phyloP scores from a whole-genome alignment of 208 protist genomes.

The Spongospora subterranea region DNA sequence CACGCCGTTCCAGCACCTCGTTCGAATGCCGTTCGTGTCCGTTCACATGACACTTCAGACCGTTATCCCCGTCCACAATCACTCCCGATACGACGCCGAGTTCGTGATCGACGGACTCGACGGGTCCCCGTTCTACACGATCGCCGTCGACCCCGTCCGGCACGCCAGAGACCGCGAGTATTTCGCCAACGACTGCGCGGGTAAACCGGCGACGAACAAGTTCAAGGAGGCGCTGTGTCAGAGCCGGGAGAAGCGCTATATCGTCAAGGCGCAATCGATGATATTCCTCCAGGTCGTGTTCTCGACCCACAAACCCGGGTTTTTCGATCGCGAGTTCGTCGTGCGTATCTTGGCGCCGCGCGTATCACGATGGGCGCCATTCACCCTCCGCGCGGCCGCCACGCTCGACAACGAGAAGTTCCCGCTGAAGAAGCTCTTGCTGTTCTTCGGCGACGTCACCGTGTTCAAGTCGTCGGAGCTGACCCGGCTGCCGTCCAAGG shows the following conservation, averaged over 20 bases:
- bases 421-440: constrained; percentile 35
- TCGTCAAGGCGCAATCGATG: constrained; percentile 31
- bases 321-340: constrained; percentile 42
- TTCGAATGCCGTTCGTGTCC: not conserved
- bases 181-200: not conserved
- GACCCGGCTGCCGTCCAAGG: constrained; percentile 28
- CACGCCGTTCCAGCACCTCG: not conserved
- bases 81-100: constrained; percentile 13
- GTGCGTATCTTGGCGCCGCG: not conserved
- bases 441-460: constrained; percentile 28
- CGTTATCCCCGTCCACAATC: constrained; percentile 22
- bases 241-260: not conserved
- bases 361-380: not conserved
- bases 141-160: not conserved
- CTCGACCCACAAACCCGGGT: constrained; percentile 17
- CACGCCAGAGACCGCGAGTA: not conserved
- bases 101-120: constrained; percentile 41
- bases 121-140: not conserved
- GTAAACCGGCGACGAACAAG: not conserved
- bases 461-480: constrained; percentile 33
- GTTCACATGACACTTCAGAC: constrained; percentile 1
- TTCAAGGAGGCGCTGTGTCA: not conserved
- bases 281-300: not conserved
- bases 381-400: not conserved
- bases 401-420: constrained; percentile 53